phyloP scores from a whole-genome alignment of 352 stramenopile species.

The Globisporangium sylvaticum region DNA sequence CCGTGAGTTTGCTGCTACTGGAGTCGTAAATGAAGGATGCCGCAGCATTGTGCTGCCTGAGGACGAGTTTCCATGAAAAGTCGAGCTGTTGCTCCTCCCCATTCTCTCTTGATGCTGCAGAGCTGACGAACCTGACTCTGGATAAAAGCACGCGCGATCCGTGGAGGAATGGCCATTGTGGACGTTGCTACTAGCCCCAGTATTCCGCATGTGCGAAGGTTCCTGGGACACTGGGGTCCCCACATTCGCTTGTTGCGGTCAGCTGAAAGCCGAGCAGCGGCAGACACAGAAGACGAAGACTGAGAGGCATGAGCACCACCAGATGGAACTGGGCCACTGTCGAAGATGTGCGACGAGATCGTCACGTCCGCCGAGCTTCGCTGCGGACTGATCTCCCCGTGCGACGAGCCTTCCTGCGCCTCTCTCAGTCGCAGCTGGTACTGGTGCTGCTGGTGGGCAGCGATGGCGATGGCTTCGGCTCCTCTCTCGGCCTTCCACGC shows the following conservation, averaged over 20 bases:
- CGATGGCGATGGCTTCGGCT: not conserved
- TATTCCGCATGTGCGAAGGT: not conserved
- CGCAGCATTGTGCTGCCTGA: not conserved
- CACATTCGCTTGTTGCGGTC: constrained; percentile 23
- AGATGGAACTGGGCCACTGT: not conserved
- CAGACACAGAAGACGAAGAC: not conserved
- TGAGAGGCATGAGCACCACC: not conserved
- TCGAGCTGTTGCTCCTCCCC: not conserved
- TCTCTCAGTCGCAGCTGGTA: not conserved
- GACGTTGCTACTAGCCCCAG: not conserved
- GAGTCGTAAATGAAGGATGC: not conserved
- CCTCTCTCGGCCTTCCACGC: constrained; percentile 18
- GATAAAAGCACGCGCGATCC: not conserved
- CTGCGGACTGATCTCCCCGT: constrained; percentile 2
- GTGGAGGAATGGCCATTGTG: not conserved
- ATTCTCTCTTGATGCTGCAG: not conserved
- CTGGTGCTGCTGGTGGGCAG: not conserved
- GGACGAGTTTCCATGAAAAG: not conserved
- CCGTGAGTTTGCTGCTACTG: not conserved
- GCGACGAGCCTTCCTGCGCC: not conserved
- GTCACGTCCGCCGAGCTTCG: constrained; percentile 6
- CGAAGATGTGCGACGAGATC: constrained; percentile 12
- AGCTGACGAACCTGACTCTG: not conserved
- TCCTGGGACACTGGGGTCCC: constrained; percentile 10
- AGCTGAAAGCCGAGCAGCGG: constrained; percentile 12